Base-by-base conservation (phyloP, 1,284 basidiomycete species). In the Tremellales sp. region DNA sequence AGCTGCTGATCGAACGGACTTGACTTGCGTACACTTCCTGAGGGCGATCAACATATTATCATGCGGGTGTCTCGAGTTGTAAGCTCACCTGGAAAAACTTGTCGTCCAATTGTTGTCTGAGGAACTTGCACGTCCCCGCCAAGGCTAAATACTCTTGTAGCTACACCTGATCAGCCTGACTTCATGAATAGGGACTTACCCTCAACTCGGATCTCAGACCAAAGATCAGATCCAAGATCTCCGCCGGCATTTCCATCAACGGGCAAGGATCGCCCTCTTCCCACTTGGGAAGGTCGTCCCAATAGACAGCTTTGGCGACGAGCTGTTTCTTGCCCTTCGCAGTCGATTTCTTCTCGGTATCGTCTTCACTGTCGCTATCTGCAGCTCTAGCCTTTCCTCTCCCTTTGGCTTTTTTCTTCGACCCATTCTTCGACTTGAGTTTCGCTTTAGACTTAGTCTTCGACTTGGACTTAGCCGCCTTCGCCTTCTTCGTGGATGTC, bases 211-310 rank as follows among this genome's bases (percentile, higher is more conserved):
- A 19, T 2, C 21, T 40, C 3, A 45, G 17, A 2, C 54, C 52
- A 43, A 61, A 61, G 43, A 58, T 61, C n/a, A 43, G 4, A 46
- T 65, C 58, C 37, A 62, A 44, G 4, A 62, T 41, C 22, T 62
- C 57, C 6, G 11, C 37, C 2, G 58, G 61, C 4, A 67, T 42
- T 8, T 48, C 31, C 11, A 62, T 25, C 2, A 67, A 31, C 0
- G 59, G 59, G 40, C 52, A 53, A 24, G 56, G 53, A 3, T 21
- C 49, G n/a, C 52, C 43, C 21, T 47, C 46, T 11, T 48, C 53
- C 61, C 59, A 64, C n/a, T 58, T 43, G 3, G 62, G 64, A 2
- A 64, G 47, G 52, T 67, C 62, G 17, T 56, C 26, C 58, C 62
- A 63, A 21, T 45, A 8, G 7, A 43, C 46, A 29, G 31, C 40